Base-by-base conservation (phyloP, 129 eudicot species). In the Lactuca saligna region DNA sequence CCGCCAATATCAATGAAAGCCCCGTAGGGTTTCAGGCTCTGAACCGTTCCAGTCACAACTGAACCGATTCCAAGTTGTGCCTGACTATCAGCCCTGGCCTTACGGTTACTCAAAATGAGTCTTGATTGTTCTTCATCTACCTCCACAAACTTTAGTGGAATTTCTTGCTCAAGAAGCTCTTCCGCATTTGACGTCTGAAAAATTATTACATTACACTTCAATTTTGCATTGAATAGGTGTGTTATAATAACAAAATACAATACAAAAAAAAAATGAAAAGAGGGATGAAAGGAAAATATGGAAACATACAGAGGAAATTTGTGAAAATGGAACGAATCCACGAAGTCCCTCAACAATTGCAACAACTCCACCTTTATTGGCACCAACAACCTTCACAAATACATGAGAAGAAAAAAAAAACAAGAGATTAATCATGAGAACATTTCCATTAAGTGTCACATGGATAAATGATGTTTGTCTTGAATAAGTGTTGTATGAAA, bases 1-100 rank as follows among this genome's bases (percentile, higher is more conserved):
- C 98, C 98, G 70, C 97, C 98, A 10, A 93, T 85, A 72, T 91
- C 95, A 41, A 93, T 89, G 71, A 93, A 89, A 70, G 98, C 98
- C 54, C 98, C 98, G 65, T 93, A 93, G 0, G 98, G 98, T 89
- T 93, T 89, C 79, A 93, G 75, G 81, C 95, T 86, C 85, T 93
- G 95, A 65, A 93, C 97, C 39, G 82, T 82, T 69, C 98, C 98
- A 15, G 75, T 57, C 44, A 89, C 95, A 33, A 93, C 97, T 2
- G 98, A 82, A 1, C 97, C 98, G 29, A 93, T 93, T 59, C 96
- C 98, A 33, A 93, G 88, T 68, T 93, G 98, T 50, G 90, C 91
- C 75, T 93, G 97, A 79, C 90, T 85, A 68, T 93, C 97, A 63
- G 97, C 96, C 90, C 84, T 74, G 59, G 95, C 98, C 83, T 89